These are phyloP conservation scores for Kitagawia praeruptora DNA, from an alignment of 129 eudicot species.

Conservation along the genomic window DNA sequence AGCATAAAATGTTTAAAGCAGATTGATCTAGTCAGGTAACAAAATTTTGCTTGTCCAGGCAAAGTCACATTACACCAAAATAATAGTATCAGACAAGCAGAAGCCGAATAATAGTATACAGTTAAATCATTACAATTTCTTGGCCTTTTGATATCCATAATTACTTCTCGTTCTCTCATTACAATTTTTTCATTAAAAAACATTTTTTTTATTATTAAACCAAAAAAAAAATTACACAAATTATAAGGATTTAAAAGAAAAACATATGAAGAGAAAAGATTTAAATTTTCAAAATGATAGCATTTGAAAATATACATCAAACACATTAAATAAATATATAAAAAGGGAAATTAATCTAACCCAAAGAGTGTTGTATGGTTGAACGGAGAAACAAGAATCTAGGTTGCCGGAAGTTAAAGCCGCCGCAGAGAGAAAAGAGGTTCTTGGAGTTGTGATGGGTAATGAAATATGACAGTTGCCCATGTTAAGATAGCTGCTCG, in stretches of 20 bases:
- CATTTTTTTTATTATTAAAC: background rate
- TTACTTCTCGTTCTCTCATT: background rate
- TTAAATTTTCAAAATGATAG: too few relatives aligned
- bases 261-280: too few relatives aligned
- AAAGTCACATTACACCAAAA: too few relatives aligned
- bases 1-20: background rate
- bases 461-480: background rate
- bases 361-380: background rate
- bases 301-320: too few relatives aligned
- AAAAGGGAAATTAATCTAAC: background rate
- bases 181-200: background rate
- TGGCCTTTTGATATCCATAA: background rate
- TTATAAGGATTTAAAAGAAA: background rate
- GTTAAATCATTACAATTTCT: background rate
- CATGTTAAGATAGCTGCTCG: slow-evolving; percentile 1
- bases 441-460: background rate
- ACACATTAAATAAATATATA: too few relatives aligned
- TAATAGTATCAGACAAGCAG: too few relatives aligned
- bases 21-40: background rate
- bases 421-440: background rate
- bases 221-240: background rate
- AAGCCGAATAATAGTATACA: background rate
- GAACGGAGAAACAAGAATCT: background rate
- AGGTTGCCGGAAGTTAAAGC: background rate
- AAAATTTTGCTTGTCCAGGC: background rate